These are phyloP conservation scores for Astragalus membranaceus DNA, from an alignment of 306 rosid genomes.

Conservation along the genomic window DNA sequence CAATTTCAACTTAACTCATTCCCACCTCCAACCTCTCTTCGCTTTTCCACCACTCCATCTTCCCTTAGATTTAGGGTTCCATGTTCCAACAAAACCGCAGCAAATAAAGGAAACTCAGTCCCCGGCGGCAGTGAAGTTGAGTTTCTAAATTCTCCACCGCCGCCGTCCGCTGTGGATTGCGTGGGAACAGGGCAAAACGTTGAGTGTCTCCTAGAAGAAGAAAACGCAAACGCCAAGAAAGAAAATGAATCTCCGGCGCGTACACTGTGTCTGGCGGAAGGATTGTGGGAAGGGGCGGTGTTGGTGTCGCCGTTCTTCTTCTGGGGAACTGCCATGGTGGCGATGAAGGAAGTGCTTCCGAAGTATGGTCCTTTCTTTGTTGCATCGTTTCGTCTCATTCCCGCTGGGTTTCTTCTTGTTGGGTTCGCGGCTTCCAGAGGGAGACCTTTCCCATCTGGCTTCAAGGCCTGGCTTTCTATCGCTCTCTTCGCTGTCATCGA, in stretches of 20 bases:
- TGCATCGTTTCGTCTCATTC: conserved; percentile 75
- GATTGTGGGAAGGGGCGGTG: conserved; percentile 57
- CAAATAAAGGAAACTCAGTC: not conserved
- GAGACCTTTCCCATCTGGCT: conserved; percentile 65
- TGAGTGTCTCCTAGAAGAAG: conserved; percentile 36
- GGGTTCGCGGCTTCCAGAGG: conserved; percentile 71
- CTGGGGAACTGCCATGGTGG: conserved; percentile 99
- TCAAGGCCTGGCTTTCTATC: conserved; percentile 80
- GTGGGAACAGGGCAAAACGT: conserved; percentile 70
- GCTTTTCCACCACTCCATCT: not conserved
- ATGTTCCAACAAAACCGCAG: conserved; percentile 13
- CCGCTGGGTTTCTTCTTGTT: conserved; percentile 81
- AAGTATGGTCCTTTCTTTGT: conserved; percentile 78
- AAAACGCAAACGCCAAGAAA: not conserved
- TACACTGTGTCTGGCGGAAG: conserved; percentile 1
- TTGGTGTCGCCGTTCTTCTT: conserved; percentile 92
- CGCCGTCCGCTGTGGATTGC: conserved; percentile 31
- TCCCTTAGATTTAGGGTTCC: conserved; percentile 21
- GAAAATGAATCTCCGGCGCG: not conserved
- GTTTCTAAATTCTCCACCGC: not conserved
- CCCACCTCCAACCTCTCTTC: conserved; percentile 7
- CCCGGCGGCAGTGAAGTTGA: conserved; percentile 23
- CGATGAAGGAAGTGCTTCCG: conserved; percentile 89
- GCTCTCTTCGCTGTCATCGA: conserved; percentile 70
- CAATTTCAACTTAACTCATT: not conserved